A percentile compares a stretch with the other conserved stretches of the same genome.
Evolutionary conservation across 2,329 filamentous ascomycete genomes (phyloP).

Genomic region (Aspergillus quadricinctus): DNA sequence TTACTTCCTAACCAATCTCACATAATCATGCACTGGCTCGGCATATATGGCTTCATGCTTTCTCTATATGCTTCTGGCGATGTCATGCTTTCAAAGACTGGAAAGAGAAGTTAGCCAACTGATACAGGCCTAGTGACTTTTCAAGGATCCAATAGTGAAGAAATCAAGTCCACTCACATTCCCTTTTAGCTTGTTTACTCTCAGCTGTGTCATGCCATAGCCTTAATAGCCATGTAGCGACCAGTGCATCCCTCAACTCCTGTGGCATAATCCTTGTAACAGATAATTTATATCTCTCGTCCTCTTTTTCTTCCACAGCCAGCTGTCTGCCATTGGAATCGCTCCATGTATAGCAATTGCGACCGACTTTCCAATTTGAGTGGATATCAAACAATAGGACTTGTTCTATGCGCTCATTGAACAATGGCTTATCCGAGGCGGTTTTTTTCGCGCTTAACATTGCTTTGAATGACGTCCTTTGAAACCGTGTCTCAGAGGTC

Average conservation of each 20-base stretch:
- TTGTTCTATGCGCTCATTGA: neutral
- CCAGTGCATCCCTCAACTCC: constrained; percentile 12
- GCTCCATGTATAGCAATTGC: constrained; percentile 8
- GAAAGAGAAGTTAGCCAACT: too few species aligned
- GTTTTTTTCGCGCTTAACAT: neutral
- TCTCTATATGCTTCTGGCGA: too few species aligned
- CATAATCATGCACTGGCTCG: too few species aligned
- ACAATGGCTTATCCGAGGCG: constrained; percentile 1
- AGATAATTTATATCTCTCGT: constrained; percentile 2
- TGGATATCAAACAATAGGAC: constrained; percentile 1
- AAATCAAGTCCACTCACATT: constrained; percentile 4
- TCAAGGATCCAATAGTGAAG: too few species aligned
- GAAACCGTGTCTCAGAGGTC: neutral
- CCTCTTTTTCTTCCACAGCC: constrained; percentile 5
- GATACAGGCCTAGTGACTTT: too few species aligned
- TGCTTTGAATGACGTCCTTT: constrained; percentile 4
- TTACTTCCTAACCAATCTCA: too few species aligned
- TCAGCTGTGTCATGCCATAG: constrained; percentile 15
- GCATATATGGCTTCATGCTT: too few species aligned
- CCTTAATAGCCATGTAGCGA: constrained; percentile 14
- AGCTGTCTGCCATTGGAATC: constrained; percentile 1
- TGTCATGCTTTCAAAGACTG: too few species aligned
- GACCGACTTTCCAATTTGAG: neutral
- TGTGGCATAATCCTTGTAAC: constrained; percentile 2
- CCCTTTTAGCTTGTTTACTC: constrained; percentile 13